Evolutionary conservation across 73 alveolate genomes (phyloP).

Genomic region (Paraurostyla sp.): DNA sequence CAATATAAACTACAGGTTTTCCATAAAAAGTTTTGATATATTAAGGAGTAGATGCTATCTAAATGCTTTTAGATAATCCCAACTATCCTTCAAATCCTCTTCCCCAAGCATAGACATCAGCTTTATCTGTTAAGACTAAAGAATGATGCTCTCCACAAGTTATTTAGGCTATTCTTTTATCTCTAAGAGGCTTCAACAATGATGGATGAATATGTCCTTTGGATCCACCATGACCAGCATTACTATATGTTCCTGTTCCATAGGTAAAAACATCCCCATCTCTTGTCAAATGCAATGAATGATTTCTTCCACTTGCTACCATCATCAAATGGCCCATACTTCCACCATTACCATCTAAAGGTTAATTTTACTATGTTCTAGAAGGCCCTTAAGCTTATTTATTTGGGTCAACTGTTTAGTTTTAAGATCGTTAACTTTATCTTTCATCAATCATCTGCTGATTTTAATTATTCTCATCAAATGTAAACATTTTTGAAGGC

Average conservation of each 20-base stretch:
- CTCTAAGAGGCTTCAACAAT: conserved; percentile 87
- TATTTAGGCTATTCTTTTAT: conserved; percentile 91
- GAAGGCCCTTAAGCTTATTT: background rate
- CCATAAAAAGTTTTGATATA: conserved; percentile 93
- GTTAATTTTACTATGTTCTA: conserved; percentile 17
- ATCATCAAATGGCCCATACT: conserved; percentile 81
- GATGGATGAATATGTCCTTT: conserved; percentile 82
- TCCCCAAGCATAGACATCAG: conserved; percentile 99
- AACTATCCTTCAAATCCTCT: conserved; percentile 99
- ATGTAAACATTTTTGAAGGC: conserved; percentile 64
- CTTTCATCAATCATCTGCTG: conserved; percentile 30
- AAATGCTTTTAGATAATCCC: conserved; percentile 94
- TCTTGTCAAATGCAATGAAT: conserved; percentile 88
- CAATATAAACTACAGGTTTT: conserved; percentile 90
- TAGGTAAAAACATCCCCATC: conserved; percentile 96
- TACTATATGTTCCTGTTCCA: conserved; percentile 96
- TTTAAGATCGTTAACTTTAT: conserved; percentile 24
- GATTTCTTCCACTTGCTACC: conserved; percentile 88
- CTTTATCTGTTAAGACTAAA: conserved; percentile 93
- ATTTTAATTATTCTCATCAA: conserved; percentile 35
- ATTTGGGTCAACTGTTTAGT: background rate
- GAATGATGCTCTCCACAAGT: conserved; percentile 99
- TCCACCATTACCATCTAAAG: conserved; percentile 10
- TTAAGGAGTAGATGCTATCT: conserved; percentile 96
- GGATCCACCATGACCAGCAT: conserved; percentile 98